phyloP scores from a whole-genome alignment of 345 rosid species.

The Eucalyptus erythrocorys region DNA sequence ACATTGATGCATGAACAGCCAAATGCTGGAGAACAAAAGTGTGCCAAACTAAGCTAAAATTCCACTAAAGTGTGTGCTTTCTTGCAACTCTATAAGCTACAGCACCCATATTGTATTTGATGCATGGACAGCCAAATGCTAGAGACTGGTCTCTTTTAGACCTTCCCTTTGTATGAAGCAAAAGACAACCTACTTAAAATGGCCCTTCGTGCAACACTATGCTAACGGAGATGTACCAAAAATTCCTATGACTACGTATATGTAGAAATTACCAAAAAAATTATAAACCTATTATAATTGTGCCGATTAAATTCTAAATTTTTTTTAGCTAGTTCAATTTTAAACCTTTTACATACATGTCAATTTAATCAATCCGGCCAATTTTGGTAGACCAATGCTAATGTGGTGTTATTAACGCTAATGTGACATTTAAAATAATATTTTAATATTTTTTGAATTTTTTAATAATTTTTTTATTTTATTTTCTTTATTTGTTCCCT shows the following conservation, averaged over 20 bases:
- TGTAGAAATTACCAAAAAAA: neutral
- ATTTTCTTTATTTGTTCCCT: no score
- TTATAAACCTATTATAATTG: rapidly evolving
- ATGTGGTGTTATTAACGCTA: rapidly evolving
- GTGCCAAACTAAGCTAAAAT: neutral
- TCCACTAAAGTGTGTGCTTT: neutral
- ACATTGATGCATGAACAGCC: neutral
- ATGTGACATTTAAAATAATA: no score
- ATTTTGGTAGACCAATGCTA: rapidly evolving
- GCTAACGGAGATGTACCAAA: neutral
- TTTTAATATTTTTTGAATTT: no score
- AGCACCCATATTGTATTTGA: neutral
- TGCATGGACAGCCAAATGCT: neutral
- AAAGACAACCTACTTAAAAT: neutral
- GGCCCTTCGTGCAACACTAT: neutral
- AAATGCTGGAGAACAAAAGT: neutral
- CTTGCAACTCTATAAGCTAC: neutral
- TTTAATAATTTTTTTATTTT: no score
- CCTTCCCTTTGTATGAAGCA: neutral
- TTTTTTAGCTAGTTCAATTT: rapidly evolving
- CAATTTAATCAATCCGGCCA: rapidly evolving
- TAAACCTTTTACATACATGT: rapidly evolving
- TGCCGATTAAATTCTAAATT: neutral
- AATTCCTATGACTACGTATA: neutral
- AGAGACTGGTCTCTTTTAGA: neutral